A percentile compares a stretch with the other conserved stretches of the same genome.
Conservation (phyloP, 179 eudicot genomes). For the Pouteria campechiana region DNA sequence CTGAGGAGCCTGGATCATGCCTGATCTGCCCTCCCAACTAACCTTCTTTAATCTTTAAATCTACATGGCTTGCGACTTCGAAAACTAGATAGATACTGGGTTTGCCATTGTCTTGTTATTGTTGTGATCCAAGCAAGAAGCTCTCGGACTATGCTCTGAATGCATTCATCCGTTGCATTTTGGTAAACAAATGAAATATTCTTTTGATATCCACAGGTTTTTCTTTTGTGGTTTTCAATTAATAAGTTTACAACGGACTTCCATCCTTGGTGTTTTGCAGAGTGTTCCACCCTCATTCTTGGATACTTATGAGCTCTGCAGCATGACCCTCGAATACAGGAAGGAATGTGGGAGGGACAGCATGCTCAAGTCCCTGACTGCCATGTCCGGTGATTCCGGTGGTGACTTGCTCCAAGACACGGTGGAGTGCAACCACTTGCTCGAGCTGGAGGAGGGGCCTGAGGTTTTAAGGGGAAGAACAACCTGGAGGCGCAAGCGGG, state of each 20-base stretch:
- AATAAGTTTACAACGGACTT: neutral
- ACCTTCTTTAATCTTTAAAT: too few species aligned
- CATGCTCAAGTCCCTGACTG: constrained; percentile 75
- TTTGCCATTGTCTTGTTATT: constrained; percentile 6
- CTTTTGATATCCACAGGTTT: neutral
- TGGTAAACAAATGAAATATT: neutral
- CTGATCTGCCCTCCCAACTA: too few species aligned
- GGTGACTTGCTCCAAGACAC: constrained; percentile 41
- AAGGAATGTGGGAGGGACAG: constrained; percentile 89
- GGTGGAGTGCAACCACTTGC: constrained; percentile 86
- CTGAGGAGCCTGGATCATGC: too few species aligned
- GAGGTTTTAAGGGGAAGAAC: constrained; percentile 77
- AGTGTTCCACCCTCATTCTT: constrained; percentile 64
- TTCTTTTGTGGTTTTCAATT: neutral
- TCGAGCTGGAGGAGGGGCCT: constrained; percentile 68
- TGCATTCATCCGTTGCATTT: neutral
- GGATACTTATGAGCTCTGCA: constrained; percentile 75
- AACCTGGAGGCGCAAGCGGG: constrained; percentile 82
- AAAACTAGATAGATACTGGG: constrained; percentile 14
- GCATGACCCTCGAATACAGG: constrained; percentile 81
- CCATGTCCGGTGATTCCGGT: constrained; percentile 27
- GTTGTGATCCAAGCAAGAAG: neutral
- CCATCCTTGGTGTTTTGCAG: constrained; percentile 33
- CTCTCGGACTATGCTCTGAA: neutral
- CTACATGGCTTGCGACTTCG: too few species aligned